These are phyloP conservation scores for Volutella citrinella DNA, from an alignment of 2,329 filamentous ascomycete species.

Conservation along the genomic window DNA sequence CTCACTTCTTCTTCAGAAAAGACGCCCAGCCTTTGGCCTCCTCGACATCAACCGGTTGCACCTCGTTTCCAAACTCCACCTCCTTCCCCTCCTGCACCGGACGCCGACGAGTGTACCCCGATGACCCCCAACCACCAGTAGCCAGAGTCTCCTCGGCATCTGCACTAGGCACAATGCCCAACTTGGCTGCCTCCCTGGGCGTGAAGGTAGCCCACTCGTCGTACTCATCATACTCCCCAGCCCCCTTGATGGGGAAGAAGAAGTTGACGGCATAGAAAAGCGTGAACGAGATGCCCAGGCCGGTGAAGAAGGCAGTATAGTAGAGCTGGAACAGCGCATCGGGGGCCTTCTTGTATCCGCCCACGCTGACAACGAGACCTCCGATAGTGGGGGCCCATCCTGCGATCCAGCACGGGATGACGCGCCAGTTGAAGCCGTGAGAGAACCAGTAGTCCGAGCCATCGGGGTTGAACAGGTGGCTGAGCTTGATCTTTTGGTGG, in stretches of 20 bases:
- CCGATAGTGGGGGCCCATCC: conserved; percentile 5
- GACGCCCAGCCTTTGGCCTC: too few species aligned
- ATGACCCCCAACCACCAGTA: too few species aligned
- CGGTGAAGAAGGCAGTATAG: conserved; percentile 4
- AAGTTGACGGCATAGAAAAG: conserved; percentile 4
- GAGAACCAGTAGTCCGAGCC: conserved; percentile 36
- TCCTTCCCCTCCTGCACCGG: not conserved
- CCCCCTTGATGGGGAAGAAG: conserved; percentile 3
- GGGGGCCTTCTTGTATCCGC: not conserved
- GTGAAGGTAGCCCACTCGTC: conserved; percentile 10
- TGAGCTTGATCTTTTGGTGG: conserved; percentile 32
- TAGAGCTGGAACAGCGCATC: conserved; percentile 4
- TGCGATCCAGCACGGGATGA: conserved; percentile 8
- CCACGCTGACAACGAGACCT: conserved; percentile 3
- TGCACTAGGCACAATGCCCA: conserved; percentile 2
- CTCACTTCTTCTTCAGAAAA: too few species aligned
- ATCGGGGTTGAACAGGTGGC: conserved; percentile 32
- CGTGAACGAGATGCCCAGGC: conserved; percentile 1
- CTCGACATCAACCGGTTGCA: too few species aligned
- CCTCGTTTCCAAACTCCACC: not conserved
- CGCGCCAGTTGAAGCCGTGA: conserved; percentile 33
- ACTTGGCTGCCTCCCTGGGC: conserved; percentile 4
- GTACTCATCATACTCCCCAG: conserved; percentile 6
- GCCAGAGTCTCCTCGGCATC: conserved; percentile 3
- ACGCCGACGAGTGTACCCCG: not conserved